Percentiles rank a stretch among this genome's conserved stretches.
Conservation (phyloP, 768 basidiomycete species). For the Psilocybe cubensis region DNA sequence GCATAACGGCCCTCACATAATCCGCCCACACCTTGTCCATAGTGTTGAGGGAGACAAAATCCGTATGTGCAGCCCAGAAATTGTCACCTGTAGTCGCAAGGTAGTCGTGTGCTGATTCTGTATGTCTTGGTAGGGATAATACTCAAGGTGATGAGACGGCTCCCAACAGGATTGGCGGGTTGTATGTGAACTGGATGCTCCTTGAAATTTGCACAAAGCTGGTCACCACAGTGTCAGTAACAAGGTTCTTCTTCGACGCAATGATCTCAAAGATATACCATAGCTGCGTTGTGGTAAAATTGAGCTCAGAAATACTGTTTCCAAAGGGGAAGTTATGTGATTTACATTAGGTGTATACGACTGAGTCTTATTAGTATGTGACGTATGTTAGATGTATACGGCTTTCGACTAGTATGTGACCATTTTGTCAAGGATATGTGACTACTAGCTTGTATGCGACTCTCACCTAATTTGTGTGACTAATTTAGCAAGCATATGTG, state of each 20-base stretch:
- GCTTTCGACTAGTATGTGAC: too few relatives aligned
- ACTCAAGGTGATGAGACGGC: constrained; percentile 31
- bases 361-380: too few relatives aligned
- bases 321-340: constrained; percentile 52
- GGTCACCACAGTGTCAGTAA: constrained; percentile 33
- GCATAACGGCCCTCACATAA: constrained; percentile 29
- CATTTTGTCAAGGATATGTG: too few relatives aligned
- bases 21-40: constrained; percentile 35
- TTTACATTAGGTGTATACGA: too few relatives aligned
- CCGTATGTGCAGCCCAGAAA: constrained; percentile 32
- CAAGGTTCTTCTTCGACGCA: constrained; percentile 30
- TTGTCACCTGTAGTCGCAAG: constrained; percentile 39
- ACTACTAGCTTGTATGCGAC: too few relatives aligned
- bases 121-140: constrained; percentile 32
- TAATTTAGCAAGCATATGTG: too few relatives aligned
- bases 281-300: constrained; percentile 41
- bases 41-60: constrained; percentile 32
- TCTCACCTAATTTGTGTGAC: too few relatives aligned
- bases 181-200: constrained; percentile 36
- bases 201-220: constrained; percentile 46
- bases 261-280: constrained; percentile 48
- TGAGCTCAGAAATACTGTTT: constrained; percentile 42
- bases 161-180: constrained; percentile 30
- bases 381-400: too few relatives aligned
- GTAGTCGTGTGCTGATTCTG: constrained; percentile 35